These are phyloP conservation scores for Hymenoscyphus linearis DNA, from an alignment of 2,329 filamentous ascomycete genomes.

Conservation along the genomic window DNA sequence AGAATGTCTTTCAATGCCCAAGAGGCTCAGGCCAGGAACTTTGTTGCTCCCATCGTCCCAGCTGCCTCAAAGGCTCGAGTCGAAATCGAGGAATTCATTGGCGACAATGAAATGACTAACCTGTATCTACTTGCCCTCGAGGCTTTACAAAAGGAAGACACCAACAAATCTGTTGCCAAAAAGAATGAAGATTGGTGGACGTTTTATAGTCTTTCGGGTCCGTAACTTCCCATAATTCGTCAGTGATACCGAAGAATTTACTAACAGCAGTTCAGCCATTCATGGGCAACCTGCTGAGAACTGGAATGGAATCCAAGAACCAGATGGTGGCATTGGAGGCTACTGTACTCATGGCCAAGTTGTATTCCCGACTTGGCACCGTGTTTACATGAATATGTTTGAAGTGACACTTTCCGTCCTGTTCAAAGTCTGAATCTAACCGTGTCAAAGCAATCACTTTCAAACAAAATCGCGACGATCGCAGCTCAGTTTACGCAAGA, in stretches of 20 bases:
- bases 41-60: not conserved
- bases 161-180: not conserved
- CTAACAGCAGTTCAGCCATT: not conserved
- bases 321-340: not conserved
- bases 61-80: not conserved
- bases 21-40: slow-evolving; percentile 3
- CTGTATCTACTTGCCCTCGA: slow-evolving; percentile 2
- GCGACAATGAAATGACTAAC: slow-evolving; percentile 4
- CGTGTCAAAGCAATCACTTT: not conserved
- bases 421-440: not conserved
- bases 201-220: slow-evolving; percentile 1
- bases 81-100: slow-evolving; percentile 3
- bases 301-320: slow-evolving; percentile 2
- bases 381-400: slow-evolving; percentile 4
- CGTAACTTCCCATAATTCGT: not conserved
- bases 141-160: slow-evolving; percentile 1
- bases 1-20: not conserved
- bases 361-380: slow-evolving; percentile 6
- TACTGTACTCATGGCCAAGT: slow-evolving; percentile 1
- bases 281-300: slow-evolving; percentile 3
- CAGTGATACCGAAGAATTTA: not conserved
- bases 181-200: slow-evolving; percentile 5
- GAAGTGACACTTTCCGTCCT: not conserved
- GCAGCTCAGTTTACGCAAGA: not conserved
- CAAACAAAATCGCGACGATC: not conserved